A percentile compares a stretch with the other conserved stretches of the same genome.
Evolutionary conservation across 352 stramenopile genomes (phyloP).

Genomic region (Phytophthora fragariaefolia): DNA sequence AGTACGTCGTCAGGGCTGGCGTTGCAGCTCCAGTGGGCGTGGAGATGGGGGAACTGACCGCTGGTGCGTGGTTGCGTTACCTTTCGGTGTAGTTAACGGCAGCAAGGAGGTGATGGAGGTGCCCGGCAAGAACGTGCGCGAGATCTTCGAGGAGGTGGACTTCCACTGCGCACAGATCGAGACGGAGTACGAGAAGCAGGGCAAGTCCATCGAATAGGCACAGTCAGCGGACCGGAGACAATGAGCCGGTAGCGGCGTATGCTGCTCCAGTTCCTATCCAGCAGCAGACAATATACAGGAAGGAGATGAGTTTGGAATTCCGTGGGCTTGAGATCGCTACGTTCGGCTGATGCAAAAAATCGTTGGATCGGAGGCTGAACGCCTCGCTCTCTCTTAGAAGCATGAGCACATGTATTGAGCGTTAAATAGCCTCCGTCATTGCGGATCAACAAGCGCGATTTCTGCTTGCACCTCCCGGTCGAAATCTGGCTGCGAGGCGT

Average conservation of each 20-base stretch:
- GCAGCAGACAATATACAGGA: constrained; percentile 25
- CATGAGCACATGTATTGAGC: constrained; percentile 5
- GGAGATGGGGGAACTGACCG: constrained; percentile 1
- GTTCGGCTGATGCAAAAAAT: no score
- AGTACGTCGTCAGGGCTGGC: constrained; percentile 49
- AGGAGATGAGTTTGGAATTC: constrained; percentile 22
- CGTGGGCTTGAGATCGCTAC: background rate
- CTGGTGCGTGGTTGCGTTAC: background rate
- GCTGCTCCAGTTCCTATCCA: constrained; percentile 19
- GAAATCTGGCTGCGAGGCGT: constrained; percentile 45
- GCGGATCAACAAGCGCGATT: constrained; percentile 59
- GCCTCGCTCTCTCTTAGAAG: background rate
- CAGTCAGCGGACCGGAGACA: constrained; percentile 11
- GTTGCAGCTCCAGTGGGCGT: background rate
- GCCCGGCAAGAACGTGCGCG: constrained; percentile 74
- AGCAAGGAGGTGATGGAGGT: constrained; percentile 77
- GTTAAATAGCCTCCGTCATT: constrained; percentile 46
- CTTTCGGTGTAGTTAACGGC: constrained; percentile 66
- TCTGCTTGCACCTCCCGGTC: constrained; percentile 52
- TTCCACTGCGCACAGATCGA: constrained; percentile 89
- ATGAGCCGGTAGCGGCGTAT: constrained; percentile 18
- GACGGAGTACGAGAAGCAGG: constrained; percentile 83
- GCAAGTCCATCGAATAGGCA: constrained; percentile 88
- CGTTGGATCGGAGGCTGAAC: no score
- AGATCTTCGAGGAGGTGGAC: constrained; percentile 88